Evolutionary conservation across 352 stramenopile species (phyloP), one percentile per base, ranked within the genome.

Genomic region (Phytophthora lateralis): DNA sequence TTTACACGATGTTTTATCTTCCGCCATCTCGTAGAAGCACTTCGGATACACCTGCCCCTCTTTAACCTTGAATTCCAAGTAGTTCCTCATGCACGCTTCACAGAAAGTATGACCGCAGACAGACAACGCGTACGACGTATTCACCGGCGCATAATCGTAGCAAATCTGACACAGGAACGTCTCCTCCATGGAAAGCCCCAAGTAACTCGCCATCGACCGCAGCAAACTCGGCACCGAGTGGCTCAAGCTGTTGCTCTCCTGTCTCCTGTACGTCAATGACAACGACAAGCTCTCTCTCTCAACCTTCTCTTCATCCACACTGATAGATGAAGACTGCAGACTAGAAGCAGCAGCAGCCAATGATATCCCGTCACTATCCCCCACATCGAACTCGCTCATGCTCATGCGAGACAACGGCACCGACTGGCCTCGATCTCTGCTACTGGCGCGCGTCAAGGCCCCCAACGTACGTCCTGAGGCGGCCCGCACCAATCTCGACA

Each of bases 91-190:
- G 49, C 85, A 93, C 53, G 69, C 18, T 8, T 71, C 55, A 52
- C 84, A 93, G 43, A 91, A 93, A 12, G 47, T 56, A 42, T 93
- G 84, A 10, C 69, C 62, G 55, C 85, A 93, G 30, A 51, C 58
- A 2, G 44, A 63, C 4, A 93, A 72, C 43, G 64, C 32, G n/a
- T 80, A 64, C 0, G 70, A 66, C 4, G 67, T 70, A 1, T 60
- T 50, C 17, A 88, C 41, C 0, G 77, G 55, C 2, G 74, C 59
- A 46, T 88, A 78, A 52, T 93, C 84, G 26, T 79, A 89, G 65
- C 84, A 93, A 51, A 93, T 93, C 46, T 90, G 84, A 41, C 84
- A 93, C 44, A 85, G 58, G 32, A 85, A 88, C 12, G 81, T 90
- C 51, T 91, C 78, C 39, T 89, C 79, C 53, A 91, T 88, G 1